Evolutionary conservation across 352 stramenopile species (phyloP), one percentile per base, ranked within the genome.

Genomic region (Globisporangium megalacanthum): DNA sequence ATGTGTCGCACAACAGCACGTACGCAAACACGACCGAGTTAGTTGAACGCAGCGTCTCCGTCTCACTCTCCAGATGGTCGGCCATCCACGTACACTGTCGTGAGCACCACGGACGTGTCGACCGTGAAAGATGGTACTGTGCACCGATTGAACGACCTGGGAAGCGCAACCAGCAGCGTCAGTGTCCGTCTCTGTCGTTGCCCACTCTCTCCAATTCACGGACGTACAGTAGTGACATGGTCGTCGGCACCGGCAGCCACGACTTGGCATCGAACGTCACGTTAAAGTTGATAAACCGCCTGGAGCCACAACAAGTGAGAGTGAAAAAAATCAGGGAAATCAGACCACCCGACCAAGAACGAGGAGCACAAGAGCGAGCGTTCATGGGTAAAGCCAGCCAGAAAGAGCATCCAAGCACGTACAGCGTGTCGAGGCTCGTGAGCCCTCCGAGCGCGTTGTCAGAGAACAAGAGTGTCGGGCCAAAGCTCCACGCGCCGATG

Each of bases 101-200:
- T 39, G 49, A 86, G 72, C n/a, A 54, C 70, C 17, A 61, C 64
- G 5, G 64, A 59, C 10, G 51, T 39, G 31, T 66, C 59, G 33
- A 83, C 42, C 46, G 60, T 61, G 53, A 89, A 81, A 0, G 51
- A 64, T 3, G 67, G 45, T 39, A 87, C 65, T 14, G 61, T 71
- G 10, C 65, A 61, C 7, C 60, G 46, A 29, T 81, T 70, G 58
- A 89, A 77, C 9, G 76, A 66, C 50, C 78, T 88, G 51, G 31
- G 19, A 44, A 37, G 1, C 25, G 4, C 19, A 41, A 8, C 52
- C 14, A 14, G 19, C 17, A 22, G 19, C 15, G 39, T 22, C 42
- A 31, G 5, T 52, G 54, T 20, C 20, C 4, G 58, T 31, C 15
- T 51, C 5, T 13, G 22, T 39, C 1, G 9, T 52, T 35, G 4